These are phyloP conservation scores for Microsporum ferrugineum DNA, from an alignment of 2,329 filamentous ascomycete genomes.

Conservation along the genomic window DNA sequence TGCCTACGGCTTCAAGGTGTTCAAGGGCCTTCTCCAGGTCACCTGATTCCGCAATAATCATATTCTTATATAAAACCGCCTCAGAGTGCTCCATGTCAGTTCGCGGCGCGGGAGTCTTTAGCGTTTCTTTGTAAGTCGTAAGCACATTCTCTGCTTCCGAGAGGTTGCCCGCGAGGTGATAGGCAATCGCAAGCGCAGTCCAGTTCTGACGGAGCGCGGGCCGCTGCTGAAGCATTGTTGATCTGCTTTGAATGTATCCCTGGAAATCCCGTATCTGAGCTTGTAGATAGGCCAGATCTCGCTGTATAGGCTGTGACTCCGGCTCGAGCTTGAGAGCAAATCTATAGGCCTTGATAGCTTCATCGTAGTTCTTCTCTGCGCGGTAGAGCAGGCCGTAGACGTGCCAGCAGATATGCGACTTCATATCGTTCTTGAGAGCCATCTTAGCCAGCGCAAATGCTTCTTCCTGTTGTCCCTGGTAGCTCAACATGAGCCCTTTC, in stretches of 20 bases:
- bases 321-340: conserved; percentile 87
- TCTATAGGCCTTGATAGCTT: conserved; percentile 98
- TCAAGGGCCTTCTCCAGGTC: conserved; percentile 73
- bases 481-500: conserved; percentile 95
- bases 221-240: conserved; percentile 73
- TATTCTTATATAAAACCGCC: conserved; percentile 88
- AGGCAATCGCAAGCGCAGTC: conserved; percentile 90
- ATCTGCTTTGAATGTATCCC: conserved; percentile 83
- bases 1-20: conserved; percentile 67
- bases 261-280: conserved; percentile 93
- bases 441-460: conserved; percentile 88
- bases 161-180: conserved; percentile 80
- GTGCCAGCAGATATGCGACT: conserved; percentile 98
- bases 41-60: conserved; percentile 80
- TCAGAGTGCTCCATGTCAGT: conserved; percentile 87
- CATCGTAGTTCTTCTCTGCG: conserved; percentile 92
- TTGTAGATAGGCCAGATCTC: conserved; percentile 85
- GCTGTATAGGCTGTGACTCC: conserved; percentile 86
- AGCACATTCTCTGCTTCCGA: conserved; percentile 80
- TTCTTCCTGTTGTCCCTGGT: conserved; percentile 82
- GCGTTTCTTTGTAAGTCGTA: conserved; percentile 81
- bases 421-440: conserved; percentile 92
- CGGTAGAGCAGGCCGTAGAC: conserved; percentile 93
- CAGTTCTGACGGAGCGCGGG: conserved; percentile 81
- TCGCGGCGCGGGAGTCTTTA: conserved; percentile 68